These are phyloP conservation scores for Colletotrichum salicis DNA, from an alignment of 2,329 filamentous ascomycete genomes.

Conservation along the genomic window DNA sequence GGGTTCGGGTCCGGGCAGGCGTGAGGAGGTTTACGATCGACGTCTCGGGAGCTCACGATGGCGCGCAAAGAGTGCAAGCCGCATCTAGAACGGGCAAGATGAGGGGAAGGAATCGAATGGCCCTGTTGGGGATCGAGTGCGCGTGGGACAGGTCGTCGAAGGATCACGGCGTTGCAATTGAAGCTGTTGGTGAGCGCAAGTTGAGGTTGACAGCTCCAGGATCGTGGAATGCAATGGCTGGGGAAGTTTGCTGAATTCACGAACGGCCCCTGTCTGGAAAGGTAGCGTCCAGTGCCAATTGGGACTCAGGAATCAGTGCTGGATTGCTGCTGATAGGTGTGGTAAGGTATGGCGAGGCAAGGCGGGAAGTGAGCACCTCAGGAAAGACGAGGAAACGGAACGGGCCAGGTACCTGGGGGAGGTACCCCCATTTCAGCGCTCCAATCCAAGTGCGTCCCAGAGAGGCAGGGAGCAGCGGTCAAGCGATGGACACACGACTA, in stretches of 20 bases:
- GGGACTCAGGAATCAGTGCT: neutral
- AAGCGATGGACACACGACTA: neutral
- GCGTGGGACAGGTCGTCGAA: neutral
- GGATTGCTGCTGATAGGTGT: constrained; percentile 9
- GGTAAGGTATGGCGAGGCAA: constrained; percentile 12
- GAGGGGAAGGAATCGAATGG: neutral
- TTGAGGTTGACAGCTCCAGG: neutral
- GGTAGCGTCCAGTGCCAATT: neutral
- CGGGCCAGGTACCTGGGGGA: constrained; percentile 3
- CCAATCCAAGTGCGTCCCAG: neutral
- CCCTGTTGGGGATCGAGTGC: neutral
- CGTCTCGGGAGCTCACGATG: constrained; percentile 14
- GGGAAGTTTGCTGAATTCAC: constrained; percentile 13
- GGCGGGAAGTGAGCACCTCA: neutral
- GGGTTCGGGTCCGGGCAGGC: neutral
- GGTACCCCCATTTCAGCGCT: neutral
- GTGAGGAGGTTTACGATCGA: constrained; percentile 13
- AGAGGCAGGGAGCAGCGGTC: neutral
- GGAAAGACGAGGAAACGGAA: neutral
- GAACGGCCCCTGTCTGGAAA: constrained; percentile 8
- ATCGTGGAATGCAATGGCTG: constrained; percentile 14
- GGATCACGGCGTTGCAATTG: constrained; percentile 11
- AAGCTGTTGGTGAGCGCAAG: constrained; percentile 5
- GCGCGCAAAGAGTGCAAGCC: constrained; percentile 15
- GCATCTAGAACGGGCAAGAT: constrained; percentile 9